These are phyloP conservation scores for Blakeslea trispora DNA, from an alignment of 371 early-diverging fungal genomes.

Conservation along the genomic window DNA sequence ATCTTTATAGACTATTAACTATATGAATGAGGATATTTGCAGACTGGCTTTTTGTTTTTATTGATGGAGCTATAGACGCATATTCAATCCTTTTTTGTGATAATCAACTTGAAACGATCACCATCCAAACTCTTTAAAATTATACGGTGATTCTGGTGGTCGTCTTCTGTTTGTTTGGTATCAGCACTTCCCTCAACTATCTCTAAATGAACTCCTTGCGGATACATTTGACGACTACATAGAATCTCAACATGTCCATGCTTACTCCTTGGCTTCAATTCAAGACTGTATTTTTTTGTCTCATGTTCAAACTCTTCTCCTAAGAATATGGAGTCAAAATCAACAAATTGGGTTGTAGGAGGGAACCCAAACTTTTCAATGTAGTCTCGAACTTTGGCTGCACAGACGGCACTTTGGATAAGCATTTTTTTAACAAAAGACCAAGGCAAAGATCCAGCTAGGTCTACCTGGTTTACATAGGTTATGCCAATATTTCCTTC, in stretches of 20 bases:
- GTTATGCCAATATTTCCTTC: constrained; percentile 31
- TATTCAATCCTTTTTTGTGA: constrained; percentile 4
- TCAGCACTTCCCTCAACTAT: constrained; percentile 20
- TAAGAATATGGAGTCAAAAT: constrained; percentile 11
- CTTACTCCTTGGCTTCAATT: constrained; percentile 18
- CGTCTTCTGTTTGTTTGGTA: constrained; percentile 1
- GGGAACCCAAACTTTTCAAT: constrained; percentile 34
- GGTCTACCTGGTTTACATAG: constrained; percentile 42
- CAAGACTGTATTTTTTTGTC: constrained; percentile 17
- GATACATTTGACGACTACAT: constrained; percentile 32
- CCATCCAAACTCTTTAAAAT: constrained; percentile 9
- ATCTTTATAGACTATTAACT: too few species aligned
- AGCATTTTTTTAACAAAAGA: constrained; percentile 35
- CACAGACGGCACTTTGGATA: constrained; percentile 41
- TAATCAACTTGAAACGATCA: not conserved
- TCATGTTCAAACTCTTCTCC: constrained; percentile 41
- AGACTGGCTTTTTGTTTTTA: too few species aligned
- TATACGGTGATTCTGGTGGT: constrained; percentile 1
- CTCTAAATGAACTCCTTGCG: constrained; percentile 36
- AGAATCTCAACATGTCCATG: constrained; percentile 11
- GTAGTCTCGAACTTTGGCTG: constrained; percentile 45
- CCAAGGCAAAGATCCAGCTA: constrained; percentile 40
- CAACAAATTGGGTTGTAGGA: constrained; percentile 14
- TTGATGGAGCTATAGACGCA: not conserved
- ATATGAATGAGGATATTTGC: too few species aligned